phyloP scores from a whole-genome alignment of 345 rosid genomes.

The Citrus reticulata region DNA sequence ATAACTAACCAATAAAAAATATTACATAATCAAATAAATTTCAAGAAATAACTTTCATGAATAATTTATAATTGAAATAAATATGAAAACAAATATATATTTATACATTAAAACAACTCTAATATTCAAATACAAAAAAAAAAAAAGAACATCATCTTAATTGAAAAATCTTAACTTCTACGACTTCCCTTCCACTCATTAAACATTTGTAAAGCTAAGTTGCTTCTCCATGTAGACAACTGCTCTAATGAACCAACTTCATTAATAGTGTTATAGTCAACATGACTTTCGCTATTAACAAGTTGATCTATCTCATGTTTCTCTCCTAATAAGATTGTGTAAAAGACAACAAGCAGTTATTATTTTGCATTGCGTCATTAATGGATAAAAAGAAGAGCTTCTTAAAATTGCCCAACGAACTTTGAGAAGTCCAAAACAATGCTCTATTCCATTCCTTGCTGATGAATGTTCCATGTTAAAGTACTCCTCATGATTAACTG shows the following conservation, averaged over 20 bases:
- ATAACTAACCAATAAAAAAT: not conserved
- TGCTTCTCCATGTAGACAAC: not conserved
- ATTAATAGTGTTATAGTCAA: not conserved
- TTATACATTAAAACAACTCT: not conserved
- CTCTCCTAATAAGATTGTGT: not conserved
- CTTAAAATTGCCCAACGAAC: no score
- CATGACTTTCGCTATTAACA: not conserved
- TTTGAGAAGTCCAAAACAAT: no score
- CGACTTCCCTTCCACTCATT: not conserved
- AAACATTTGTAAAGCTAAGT: not conserved
- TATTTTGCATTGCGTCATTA: not conserved
- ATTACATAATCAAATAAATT: not conserved
- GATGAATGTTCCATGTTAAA: not conserved
- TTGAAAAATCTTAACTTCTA: not conserved
- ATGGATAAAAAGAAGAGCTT: not conserved
- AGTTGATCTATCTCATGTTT: not conserved
- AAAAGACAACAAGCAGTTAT: not conserved
- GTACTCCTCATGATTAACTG: not conserved
- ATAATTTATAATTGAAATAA: not conserved
- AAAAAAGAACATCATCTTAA: not conserved
- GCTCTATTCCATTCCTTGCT: not conserved
- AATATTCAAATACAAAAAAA: not conserved
- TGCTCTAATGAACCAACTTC: no score
- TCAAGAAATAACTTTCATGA: no score
- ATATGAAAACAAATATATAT: not conserved